These are phyloP conservation scores for Moricandia moricandioides DNA, from an alignment of 345 rosid species.

Conservation along the genomic window DNA sequence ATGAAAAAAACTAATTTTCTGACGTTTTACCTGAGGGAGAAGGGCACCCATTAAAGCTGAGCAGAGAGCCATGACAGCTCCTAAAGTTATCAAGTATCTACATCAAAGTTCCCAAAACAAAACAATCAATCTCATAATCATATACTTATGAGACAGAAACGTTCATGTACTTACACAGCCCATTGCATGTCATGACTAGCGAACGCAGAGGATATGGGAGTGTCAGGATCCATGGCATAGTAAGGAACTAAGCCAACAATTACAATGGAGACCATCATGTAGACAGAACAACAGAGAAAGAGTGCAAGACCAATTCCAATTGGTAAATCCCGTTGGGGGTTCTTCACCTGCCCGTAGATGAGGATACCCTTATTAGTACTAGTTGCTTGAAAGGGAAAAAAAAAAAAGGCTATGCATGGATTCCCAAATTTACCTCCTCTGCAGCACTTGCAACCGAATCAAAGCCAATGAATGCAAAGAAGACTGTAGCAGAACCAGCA, in stretches of 20 bases:
- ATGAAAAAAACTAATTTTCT: not conserved
- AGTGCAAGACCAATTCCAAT: constrained; percentile 85
- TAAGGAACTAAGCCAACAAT: constrained; percentile 96
- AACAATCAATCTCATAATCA: not conserved
- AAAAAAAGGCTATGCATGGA: not conserved
- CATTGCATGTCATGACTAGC: constrained; percentile 87
- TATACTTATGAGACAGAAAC: not conserved
- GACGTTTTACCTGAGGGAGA: constrained; percentile 82
- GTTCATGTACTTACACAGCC: constrained; percentile 76
- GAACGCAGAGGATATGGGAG: constrained; percentile 97
- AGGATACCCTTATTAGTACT: not conserved
- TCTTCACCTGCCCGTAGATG: constrained; percentile 62
- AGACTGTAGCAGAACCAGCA: constrained; percentile 96
- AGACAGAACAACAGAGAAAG: constrained; percentile 77
- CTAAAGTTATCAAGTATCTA: constrained; percentile 80
- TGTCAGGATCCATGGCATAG: constrained; percentile 96
- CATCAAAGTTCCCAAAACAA: constrained; percentile 10
- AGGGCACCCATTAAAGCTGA: constrained; percentile 90
- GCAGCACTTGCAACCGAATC: constrained; percentile 99
- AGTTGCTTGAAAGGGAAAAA: not conserved
- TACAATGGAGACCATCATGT: constrained; percentile 90
- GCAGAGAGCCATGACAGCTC: constrained; percentile 95
- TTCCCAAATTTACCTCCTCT: constrained; percentile 47
- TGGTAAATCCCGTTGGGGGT: constrained; percentile 97
- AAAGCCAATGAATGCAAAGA: constrained; percentile 93